phyloP scores from a whole-genome alignment of 2,329 filamentous ascomycete genomes.

The Verticillium nubilum region DNA sequence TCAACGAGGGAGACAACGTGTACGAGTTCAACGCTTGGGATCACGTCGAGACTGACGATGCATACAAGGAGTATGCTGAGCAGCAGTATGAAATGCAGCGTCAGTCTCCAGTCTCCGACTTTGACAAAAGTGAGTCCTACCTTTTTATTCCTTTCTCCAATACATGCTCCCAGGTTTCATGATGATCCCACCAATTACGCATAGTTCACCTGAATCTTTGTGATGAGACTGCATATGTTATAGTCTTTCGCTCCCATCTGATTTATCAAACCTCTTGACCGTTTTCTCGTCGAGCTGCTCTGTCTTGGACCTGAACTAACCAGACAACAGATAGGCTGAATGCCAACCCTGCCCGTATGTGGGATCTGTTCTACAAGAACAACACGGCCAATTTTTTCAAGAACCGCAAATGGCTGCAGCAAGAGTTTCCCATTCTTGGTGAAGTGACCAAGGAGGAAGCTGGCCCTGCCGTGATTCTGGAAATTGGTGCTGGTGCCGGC shows the following conservation, averaged over 20 bases:
- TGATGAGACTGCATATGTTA: constrained; percentile 49
- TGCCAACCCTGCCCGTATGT: constrained; percentile 86
- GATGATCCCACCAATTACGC: constrained; percentile 30
- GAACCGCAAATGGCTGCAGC: constrained; percentile 92
- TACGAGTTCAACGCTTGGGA: constrained; percentile 99
- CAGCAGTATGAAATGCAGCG: constrained; percentile 82
- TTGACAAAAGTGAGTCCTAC: constrained; percentile 70
- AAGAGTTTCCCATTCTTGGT: constrained; percentile 88
- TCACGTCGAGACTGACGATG: constrained; percentile 87
- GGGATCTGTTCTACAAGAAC: constrained; percentile 98
- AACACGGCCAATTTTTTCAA: constrained; percentile 99
- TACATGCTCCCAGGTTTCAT: constrained; percentile 18
- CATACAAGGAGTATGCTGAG: constrained; percentile 81
- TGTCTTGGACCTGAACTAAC: constrained; percentile 28
- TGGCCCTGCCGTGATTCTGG: constrained; percentile 67
- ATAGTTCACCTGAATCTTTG: constrained; percentile 55
- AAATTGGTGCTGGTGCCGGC: constrained; percentile 91
- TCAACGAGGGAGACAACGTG: constrained; percentile 80
- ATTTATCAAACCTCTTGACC: constrained; percentile 26
- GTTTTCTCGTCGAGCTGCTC: not conserved
- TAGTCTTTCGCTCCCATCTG: constrained; percentile 74
- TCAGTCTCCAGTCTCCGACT: constrained; percentile 81
- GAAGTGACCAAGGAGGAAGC: constrained; percentile 67
- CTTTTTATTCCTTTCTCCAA: not conserved
- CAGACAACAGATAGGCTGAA: constrained; percentile 68